phyloP scores from a whole-genome alignment of 352 stramenopile species.

The Phytopythium delawarense region DNA sequence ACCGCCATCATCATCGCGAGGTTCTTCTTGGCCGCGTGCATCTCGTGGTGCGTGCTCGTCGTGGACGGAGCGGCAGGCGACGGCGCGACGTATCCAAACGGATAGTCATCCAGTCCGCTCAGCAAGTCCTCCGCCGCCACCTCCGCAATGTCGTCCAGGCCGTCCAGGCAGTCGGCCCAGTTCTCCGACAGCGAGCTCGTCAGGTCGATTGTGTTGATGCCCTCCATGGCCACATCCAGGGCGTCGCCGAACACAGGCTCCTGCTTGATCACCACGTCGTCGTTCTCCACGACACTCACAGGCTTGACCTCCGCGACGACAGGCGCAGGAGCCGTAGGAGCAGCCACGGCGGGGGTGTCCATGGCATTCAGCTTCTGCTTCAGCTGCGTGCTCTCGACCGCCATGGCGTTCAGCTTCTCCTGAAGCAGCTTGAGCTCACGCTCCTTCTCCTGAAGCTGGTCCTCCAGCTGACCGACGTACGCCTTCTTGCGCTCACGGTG shows the following conservation, averaged over 20 bases:
- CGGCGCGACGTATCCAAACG: slow-evolving; percentile 28
- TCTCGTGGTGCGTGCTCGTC: slow-evolving; percentile 55
- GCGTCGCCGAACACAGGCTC: slow-evolving; percentile 38
- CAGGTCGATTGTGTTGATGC: slow-evolving; percentile 21
- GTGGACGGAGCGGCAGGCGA: slow-evolving; percentile 1
- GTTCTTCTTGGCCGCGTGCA: slow-evolving; percentile 87
- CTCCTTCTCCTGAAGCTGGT: slow-evolving; percentile 81
- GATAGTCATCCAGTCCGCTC: slow-evolving; percentile 66
- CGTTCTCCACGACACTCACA: slow-evolving; percentile 6
- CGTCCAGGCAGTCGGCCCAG: slow-evolving; percentile 56
- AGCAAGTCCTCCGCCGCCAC: slow-evolving; percentile 65
- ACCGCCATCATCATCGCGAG: slow-evolving; percentile 88
- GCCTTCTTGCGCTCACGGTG: slow-evolving; percentile 87
- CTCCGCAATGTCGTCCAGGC: slow-evolving; percentile 54
- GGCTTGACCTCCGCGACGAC: slow-evolving; percentile 16
- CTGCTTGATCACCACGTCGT: slow-evolving; percentile 54
- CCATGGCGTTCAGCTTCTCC: slow-evolving; percentile 70
- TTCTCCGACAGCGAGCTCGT: slow-evolving; percentile 20
- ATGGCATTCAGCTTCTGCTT: slow-evolving; percentile 42
- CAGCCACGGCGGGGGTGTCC: slow-evolving; percentile 15
- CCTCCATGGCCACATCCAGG: slow-evolving; percentile 23
- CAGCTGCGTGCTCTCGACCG: slow-evolving; percentile 54
- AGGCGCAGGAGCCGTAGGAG: slow-evolving; percentile 52
- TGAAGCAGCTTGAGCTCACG: slow-evolving; percentile 68
- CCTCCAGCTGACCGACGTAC: slow-evolving; percentile 82